These are phyloP conservation scores for Picea abies DNA, from an alignment of 83 land plant species.

Conservation along the genomic window DNA sequence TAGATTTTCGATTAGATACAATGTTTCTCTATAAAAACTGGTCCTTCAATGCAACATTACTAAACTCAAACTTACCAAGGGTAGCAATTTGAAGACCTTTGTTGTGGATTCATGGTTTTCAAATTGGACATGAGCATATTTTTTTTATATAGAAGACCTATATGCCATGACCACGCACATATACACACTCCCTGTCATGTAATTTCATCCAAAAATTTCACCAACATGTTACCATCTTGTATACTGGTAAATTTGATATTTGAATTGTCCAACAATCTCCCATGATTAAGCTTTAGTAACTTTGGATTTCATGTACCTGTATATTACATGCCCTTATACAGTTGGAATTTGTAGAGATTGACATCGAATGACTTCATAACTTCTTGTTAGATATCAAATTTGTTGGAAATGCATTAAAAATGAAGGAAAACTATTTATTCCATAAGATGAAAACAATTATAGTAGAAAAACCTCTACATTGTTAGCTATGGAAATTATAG, in stretches of 20 bases:
- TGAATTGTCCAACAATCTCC: conserved; percentile 24
- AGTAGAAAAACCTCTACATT: too few species aligned
- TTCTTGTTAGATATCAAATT: too few species aligned
- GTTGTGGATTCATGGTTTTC: not conserved
- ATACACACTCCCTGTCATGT: conserved; percentile 49
- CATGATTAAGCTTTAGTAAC: not conserved
- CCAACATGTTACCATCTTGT: conserved; percentile 25
- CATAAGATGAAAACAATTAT: too few species aligned
- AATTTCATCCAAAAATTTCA: conserved; percentile 34
- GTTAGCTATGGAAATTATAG: too few species aligned
- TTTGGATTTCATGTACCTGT: too few species aligned
- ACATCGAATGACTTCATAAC: too few species aligned
- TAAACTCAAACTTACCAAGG: not conserved
- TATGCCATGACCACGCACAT: conserved; percentile 30
- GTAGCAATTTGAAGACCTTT: not conserved
- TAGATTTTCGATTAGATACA: conserved; percentile 24
- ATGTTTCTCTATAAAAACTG: conserved; percentile 25
- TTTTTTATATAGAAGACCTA: not conserved
- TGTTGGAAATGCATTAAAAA: too few species aligned
- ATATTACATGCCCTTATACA: too few species aligned
- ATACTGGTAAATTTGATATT: conserved; percentile 35
- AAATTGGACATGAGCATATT: conserved; percentile 31
- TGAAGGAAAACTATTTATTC: too few species aligned
- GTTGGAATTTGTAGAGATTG: too few species aligned
- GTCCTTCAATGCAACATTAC: not conserved